These are phyloP conservation scores for Fraxinus platypoda DNA, from an alignment of 305 asterid species.

Conservation along the genomic window DNA sequence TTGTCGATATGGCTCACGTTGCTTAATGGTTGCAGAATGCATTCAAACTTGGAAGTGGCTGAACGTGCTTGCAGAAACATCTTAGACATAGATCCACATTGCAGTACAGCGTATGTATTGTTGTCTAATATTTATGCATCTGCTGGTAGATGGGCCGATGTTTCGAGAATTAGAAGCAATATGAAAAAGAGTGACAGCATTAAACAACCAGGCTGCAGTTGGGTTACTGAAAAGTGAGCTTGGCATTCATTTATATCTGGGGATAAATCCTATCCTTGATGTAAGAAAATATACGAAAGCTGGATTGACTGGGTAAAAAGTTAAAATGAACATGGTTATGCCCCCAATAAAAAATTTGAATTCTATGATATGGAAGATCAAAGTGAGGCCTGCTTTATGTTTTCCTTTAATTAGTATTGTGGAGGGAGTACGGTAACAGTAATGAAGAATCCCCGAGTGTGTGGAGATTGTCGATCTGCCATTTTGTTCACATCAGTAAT, in stretches of 20 bases:
- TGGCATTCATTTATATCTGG: constrained; percentile 44
- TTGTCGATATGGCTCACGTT: constrained; percentile 61
- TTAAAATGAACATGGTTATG: constrained; percentile 43
- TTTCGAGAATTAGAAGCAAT: constrained; percentile 48
- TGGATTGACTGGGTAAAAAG: constrained; percentile 40
- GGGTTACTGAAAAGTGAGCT: constrained; percentile 51
- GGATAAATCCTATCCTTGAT: constrained; percentile 41
- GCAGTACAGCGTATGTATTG: constrained; percentile 58
- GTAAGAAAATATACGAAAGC: constrained; percentile 37
- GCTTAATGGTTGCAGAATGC: constrained; percentile 69
- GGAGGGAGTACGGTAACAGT: constrained; percentile 41
- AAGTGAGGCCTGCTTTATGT: constrained; percentile 54
- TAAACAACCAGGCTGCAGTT: constrained; percentile 71
- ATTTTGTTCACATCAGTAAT: constrained; percentile 45
- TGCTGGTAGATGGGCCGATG: constrained; percentile 72
- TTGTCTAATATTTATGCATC: constrained; percentile 70
- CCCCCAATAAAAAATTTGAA: constrained; percentile 39
- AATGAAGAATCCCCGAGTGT: constrained; percentile 56
- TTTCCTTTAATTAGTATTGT: constrained; percentile 38
- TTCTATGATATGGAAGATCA: constrained; percentile 57
- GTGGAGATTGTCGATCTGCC: constrained; percentile 55
- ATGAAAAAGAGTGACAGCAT: constrained; percentile 47
- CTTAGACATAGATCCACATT: constrained; percentile 50
- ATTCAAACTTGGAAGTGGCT: constrained; percentile 51
- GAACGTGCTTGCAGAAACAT: constrained; percentile 58